A percentile compares a stretch with the other conserved stretches of the same genome.
These are phyloP conservation scores for Exutisphaerella laricina DNA, from an alignment of 2,329 filamentous ascomycete genomes.

Conservation along the genomic window DNA sequence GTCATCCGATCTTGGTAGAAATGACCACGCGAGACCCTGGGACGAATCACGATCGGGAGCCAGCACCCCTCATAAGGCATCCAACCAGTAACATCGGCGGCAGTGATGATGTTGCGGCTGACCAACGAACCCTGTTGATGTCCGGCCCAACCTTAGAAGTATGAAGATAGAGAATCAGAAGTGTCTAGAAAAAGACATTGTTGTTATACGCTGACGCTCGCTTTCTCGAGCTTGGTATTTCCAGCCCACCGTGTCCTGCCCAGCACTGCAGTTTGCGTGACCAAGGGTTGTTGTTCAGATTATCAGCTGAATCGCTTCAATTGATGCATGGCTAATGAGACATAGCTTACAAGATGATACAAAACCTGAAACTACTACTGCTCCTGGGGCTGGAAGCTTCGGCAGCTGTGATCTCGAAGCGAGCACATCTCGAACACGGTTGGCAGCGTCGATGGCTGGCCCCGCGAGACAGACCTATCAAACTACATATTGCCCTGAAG, in stretches of 20 bases:
- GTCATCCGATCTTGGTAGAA: too few species aligned
- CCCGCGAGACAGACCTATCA: slow-evolving; percentile 15
- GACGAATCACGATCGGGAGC: background rate
- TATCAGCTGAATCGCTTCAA: background rate
- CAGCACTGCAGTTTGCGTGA: background rate
- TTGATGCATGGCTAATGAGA: too few species aligned
- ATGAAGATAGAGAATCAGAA: too few species aligned
- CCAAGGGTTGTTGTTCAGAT: background rate
- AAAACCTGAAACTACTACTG: background rate
- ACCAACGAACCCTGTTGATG: background rate
- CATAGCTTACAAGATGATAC: background rate
- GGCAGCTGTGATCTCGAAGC: slow-evolving; percentile 9
- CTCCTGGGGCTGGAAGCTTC: slow-evolving; percentile 4
- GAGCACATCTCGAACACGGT: slow-evolving; percentile 10
- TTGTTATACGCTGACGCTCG: too few species aligned
- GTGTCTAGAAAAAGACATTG: too few species aligned
- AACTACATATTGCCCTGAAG: slow-evolving; percentile 20
- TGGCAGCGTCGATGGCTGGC: slow-evolving; percentile 15
- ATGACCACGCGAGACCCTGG: too few species aligned
- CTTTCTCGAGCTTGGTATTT: too few species aligned
- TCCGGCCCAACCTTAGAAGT: background rate
- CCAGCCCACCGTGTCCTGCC: too few species aligned
- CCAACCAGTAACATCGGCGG: background rate
- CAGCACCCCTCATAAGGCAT: background rate
- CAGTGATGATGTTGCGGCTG: background rate